Evolutionary conservation across 2,329 filamentous ascomycete genomes (phyloP).

Genomic region (Colletotrichum godetiae): DNA sequence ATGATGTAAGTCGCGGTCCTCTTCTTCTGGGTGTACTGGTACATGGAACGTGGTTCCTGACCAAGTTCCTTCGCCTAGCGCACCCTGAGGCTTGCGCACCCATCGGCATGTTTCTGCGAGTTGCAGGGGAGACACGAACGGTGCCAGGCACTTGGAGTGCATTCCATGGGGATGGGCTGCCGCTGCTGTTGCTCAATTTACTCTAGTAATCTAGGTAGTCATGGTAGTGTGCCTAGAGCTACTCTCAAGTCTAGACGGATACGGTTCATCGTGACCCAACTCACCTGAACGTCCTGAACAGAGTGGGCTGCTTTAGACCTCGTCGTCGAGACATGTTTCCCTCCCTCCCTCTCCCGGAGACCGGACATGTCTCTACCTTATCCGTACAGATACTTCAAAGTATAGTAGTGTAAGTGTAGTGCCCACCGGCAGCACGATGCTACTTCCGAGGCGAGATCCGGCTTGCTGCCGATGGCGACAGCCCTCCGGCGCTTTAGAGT

Average conservation of each 20-base stretch:
- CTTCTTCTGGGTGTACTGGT: background rate
- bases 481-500: background rate
- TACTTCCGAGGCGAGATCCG: background rate
- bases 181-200: background rate
- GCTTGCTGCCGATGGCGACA: background rate
- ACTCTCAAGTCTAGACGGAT: background rate
- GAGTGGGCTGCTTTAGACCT: background rate
- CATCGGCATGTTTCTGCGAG: constrained; percentile 21
- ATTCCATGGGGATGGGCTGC: background rate
- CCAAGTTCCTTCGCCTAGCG: constrained; percentile 4
- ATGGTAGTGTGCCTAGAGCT: too few species aligned
- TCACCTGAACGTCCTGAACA: background rate
- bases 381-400: background rate
- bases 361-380: too few species aligned
- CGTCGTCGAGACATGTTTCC: background rate
- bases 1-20: background rate
- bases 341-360: too few species aligned
- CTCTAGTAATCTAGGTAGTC: background rate
- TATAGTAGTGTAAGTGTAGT: background rate
- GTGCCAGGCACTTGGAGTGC: constrained; percentile 8
- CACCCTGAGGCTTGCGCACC: background rate
- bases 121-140: constrained; percentile 12
- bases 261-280: background rate
- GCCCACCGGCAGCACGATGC: background rate
- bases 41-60: background rate